These are phyloP conservation scores for Hymenoscyphus repandus DNA, from an alignment of 2,329 filamentous ascomycete genomes.

Conservation along the genomic window DNA sequence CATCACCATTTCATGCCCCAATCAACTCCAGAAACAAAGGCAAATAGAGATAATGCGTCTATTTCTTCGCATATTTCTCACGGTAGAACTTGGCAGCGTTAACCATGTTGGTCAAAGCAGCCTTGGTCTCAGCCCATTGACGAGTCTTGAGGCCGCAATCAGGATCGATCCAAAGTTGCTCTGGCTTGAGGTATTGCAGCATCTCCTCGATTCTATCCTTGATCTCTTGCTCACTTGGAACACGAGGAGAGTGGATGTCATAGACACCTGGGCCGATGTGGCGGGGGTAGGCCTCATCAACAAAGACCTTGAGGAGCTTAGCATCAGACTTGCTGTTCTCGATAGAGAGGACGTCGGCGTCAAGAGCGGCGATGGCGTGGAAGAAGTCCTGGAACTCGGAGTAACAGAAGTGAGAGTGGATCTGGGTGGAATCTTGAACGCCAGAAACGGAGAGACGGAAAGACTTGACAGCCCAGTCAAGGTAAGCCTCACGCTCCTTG, in stretches of 20 bases:
- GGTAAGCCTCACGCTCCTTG: slow-evolving; percentile 93
- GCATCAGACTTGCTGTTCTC: slow-evolving; percentile 99
- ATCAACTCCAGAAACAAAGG: slow-evolving; percentile 13
- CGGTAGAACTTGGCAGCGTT: slow-evolving; percentile 97
- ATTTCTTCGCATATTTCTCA: slow-evolving; percentile 61
- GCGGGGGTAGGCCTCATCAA: slow-evolving; percentile 93
- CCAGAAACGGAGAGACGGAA: slow-evolving; percentile 95
- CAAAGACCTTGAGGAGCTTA: slow-evolving; percentile 98
- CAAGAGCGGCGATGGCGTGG: slow-evolving; percentile 96
- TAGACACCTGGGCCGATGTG: slow-evolving; percentile 99
- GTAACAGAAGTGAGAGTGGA: slow-evolving; percentile 99
- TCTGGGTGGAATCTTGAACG: slow-evolving; percentile 93
- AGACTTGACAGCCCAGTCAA: slow-evolving; percentile 94
- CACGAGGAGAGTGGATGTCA: slow-evolving; percentile 98
- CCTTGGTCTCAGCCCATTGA: slow-evolving; percentile 98
- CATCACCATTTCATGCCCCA: slow-evolving; percentile 13
- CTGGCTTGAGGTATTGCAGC: slow-evolving; percentile 92
- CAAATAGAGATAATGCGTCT: slow-evolving; percentile 12
- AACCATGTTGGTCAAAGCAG: slow-evolving; percentile 92
- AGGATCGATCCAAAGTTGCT: slow-evolving; percentile 99
- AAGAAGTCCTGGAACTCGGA: slow-evolving; percentile 99
- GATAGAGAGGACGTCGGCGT: slow-evolving; percentile 96
- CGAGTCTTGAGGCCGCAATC: slow-evolving; percentile 99
- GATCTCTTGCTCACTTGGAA: slow-evolving; percentile 97
- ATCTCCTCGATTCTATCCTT: slow-evolving; percentile 97